Conservation (phyloP, 208 protist genomes). For the Phytomonas francai region DNA sequence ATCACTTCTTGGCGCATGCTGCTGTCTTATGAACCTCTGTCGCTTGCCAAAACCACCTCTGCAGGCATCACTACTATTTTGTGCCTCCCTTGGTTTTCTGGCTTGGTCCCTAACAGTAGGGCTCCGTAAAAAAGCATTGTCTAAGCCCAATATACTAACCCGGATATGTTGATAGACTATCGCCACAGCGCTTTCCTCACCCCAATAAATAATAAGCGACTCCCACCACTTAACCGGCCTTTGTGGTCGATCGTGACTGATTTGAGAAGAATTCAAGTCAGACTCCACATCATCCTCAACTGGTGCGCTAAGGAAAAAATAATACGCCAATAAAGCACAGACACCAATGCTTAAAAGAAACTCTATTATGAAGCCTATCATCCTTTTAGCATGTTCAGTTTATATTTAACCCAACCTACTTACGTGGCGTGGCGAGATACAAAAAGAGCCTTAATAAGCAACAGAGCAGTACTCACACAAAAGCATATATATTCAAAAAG, state of each 20-base stretch:
- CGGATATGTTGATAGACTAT: not conserved
- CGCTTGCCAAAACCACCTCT: not conserved
- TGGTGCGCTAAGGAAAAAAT: constrained; percentile 52
- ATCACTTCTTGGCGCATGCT: not conserved
- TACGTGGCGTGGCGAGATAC: not conserved
- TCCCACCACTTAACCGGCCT: not conserved
- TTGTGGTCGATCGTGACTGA: not conserved
- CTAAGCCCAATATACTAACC: not conserved
- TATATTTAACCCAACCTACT: not conserved
- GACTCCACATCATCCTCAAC: constrained; percentile 17
- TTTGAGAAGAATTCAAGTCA: not conserved
- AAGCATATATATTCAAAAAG: not conserved
- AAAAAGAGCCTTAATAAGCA: not conserved
- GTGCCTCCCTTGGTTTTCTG: not conserved
- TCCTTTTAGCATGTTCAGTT: constrained; percentile 3
- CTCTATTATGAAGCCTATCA: constrained; percentile 57
- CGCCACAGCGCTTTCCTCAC: not conserved
- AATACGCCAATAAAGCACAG: constrained; percentile 43
- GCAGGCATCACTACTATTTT: not conserved
- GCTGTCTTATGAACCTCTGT: not conserved
- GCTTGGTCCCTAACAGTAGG: not conserved
- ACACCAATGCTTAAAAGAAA: constrained; percentile 50
- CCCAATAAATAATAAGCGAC: not conserved
- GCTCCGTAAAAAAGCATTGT: not conserved
- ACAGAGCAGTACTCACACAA: not conserved